Percentiles rank a stretch among this genome's conserved stretches.
phyloP scores from a whole-genome alignment of 2,329 filamentous ascomycete species.

The Chalara sp. region DNA sequence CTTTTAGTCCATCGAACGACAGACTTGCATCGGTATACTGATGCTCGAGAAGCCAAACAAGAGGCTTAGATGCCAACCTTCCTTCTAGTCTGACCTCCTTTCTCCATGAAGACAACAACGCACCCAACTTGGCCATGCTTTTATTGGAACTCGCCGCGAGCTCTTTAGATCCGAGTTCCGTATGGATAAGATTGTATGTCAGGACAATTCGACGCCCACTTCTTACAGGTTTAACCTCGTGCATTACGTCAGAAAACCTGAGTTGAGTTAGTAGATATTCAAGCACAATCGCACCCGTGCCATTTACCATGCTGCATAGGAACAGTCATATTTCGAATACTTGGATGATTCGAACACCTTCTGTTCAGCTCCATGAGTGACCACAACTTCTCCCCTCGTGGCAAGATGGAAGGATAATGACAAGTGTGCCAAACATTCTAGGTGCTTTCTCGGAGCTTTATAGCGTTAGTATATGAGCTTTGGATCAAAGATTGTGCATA shows the following conservation, averaged over 20 bases:
- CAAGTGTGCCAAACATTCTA: constrained; percentile 44
- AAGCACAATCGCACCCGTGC: too few relatives aligned
- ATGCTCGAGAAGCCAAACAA: not conserved
- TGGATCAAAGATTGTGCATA: constrained; percentile 2
- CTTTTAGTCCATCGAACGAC: not conserved
- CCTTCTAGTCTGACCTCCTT: too few relatives aligned
- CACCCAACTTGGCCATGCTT: too few relatives aligned
- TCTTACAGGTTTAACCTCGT: constrained; percentile 41
- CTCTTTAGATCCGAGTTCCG: not conserved
- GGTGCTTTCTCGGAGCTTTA: constrained; percentile 35
- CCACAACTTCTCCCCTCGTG: constrained; percentile 39
- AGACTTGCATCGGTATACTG: not conserved
- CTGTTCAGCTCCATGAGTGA: constrained; percentile 30
- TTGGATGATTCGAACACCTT: too few relatives aligned
- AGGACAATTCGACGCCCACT: constrained; percentile 44
- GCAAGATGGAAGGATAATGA: constrained; percentile 39
- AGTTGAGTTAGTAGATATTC: not conserved
- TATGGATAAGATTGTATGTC: constrained; percentile 42
- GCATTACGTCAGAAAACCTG: constrained; percentile 46
- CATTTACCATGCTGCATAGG: constrained; percentile 14
- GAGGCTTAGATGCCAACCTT: too few relatives aligned
- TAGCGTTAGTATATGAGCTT: not conserved
- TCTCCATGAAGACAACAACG: too few relatives aligned
- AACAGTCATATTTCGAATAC: not conserved
- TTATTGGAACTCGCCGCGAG: too few relatives aligned